Evolutionary conservation across 495 filamentous ascomycete genomes (phyloP).

Genomic region (Neurospora tetrasperma): DNA sequence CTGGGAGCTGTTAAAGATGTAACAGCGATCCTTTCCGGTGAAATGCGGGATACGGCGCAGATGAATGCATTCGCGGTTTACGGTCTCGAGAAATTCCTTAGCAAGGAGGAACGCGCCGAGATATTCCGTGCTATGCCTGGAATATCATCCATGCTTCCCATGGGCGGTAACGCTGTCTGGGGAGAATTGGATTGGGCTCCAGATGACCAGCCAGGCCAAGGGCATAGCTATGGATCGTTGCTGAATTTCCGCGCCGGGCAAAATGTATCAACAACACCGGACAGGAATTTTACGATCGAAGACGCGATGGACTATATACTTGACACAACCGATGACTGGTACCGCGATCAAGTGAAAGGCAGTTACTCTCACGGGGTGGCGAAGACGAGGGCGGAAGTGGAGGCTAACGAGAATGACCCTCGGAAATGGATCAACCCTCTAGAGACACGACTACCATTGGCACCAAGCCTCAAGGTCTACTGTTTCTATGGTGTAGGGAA

Average conservation of each 20-base stretch:
- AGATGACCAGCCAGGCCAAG: slow-evolving; percentile 69
- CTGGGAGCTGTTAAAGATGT: slow-evolving; percentile 88
- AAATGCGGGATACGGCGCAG: slow-evolving; percentile 97
- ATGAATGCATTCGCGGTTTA: slow-evolving; percentile 97
- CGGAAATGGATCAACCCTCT: slow-evolving; percentile 92
- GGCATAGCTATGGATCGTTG: slow-evolving; percentile 65
- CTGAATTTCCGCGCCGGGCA: slow-evolving; percentile 67
- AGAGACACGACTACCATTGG: slow-evolving; percentile 77
- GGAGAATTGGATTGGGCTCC: slow-evolving; percentile 84
- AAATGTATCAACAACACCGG: slow-evolving; percentile 40
- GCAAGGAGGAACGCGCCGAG: slow-evolving; percentile 77
- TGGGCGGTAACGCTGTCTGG: slow-evolving; percentile 90
- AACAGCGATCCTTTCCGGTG: slow-evolving; percentile 83
- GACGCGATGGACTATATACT: slow-evolving; percentile 70
- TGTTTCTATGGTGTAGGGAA: slow-evolving; percentile 96
- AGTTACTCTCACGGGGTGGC: slow-evolving; percentile 89
- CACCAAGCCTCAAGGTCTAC: slow-evolving; percentile 89
- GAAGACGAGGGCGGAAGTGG: slow-evolving; percentile 67
- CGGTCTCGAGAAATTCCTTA: slow-evolving; percentile 90
- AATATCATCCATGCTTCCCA: slow-evolving; percentile 92
- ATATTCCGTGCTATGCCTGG: slow-evolving; percentile 97
- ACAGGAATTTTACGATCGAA: slow-evolving; percentile 67
- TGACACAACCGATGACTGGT: slow-evolving; percentile 75
- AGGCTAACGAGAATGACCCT: slow-evolving; percentile 72
- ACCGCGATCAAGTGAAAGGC: slow-evolving; percentile 52